Conservation (phyloP, 2,329 filamentous ascomycete species). For the Hirsutella minnesotensis region DNA sequence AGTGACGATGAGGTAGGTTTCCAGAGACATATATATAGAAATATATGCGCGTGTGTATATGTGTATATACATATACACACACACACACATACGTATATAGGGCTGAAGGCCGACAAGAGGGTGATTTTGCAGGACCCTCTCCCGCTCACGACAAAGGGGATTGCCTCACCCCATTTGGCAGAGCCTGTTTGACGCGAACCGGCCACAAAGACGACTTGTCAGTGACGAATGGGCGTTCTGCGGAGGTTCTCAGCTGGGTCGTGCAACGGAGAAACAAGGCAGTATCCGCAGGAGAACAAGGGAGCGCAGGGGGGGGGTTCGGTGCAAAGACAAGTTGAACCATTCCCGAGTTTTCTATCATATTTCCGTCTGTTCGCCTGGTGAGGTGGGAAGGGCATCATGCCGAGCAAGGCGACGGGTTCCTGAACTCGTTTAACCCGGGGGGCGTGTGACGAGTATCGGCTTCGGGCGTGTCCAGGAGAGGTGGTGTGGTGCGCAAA, state of each 20-base stretch:
- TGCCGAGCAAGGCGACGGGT: neutral
- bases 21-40: neutral
- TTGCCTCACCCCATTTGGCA: neutral
- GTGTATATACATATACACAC: too few relatives aligned
- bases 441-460: neutral
- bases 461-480: neutral
- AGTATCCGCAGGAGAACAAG: neutral
- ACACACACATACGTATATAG: neutral
- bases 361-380: neutral
- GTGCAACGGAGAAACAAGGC: neutral
- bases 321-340: neutral
- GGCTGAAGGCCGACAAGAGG: neutral
- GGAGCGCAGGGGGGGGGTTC: neutral
- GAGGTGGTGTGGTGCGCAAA: neutral
- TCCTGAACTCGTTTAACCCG: neutral
- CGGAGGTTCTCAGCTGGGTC: neutral
- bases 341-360: slow-evolving; percentile 1
- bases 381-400: neutral
- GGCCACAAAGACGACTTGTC: neutral
- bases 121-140: neutral
- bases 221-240: neutral
- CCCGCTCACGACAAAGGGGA: neutral
- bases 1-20: neutral
- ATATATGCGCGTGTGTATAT: too few relatives aligned
- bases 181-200: neutral